These are phyloP conservation scores for Paramecium sonneborni DNA, from an alignment of 73 alveolate genomes.

Conservation along the genomic window DNA sequence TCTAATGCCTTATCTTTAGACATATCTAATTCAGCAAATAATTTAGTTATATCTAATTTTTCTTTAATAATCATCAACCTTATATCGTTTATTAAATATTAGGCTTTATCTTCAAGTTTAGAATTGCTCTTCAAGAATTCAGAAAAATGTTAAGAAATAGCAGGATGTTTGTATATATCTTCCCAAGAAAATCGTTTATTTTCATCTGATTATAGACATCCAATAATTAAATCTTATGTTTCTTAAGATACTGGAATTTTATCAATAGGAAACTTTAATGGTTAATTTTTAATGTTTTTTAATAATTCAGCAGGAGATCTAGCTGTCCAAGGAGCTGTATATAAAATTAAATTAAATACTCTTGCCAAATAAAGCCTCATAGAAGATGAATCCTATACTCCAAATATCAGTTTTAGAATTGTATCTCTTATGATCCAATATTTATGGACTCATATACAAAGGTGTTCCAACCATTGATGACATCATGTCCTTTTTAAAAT, in stretches of 20 bases:
- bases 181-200: constrained; percentile 59
- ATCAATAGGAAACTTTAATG: constrained; percentile 15
- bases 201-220: constrained; percentile 61
- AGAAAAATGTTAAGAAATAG: neutral
- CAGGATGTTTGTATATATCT: constrained; percentile 64
- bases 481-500: constrained; percentile 58
- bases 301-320: constrained; percentile 43
- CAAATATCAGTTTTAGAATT: constrained; percentile 94
- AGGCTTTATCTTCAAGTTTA: constrained; percentile 64
- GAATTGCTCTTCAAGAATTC: constrained; percentile 27
- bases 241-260: constrained; percentile 37
- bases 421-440: constrained; percentile 88
- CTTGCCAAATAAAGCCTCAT: constrained; percentile 75
- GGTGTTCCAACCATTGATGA: constrained; percentile 79
- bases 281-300: constrained; percentile 22
- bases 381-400: constrained; percentile 94
- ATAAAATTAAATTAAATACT: neutral
- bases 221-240: constrained; percentile 40
- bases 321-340: constrained; percentile 52
- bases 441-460: constrained; percentile 88
- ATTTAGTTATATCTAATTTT: constrained; percentile 41
- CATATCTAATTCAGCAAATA: constrained; percentile 64
- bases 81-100: constrained; percentile 60
- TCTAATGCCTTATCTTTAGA: constrained; percentile 63
- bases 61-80: constrained; percentile 64